A percentile compares a stretch with the other conserved stretches of the same genome.
phyloP scores from a whole-genome alignment of 257 asterid species.

The Nicotiana sylvestris region DNA sequence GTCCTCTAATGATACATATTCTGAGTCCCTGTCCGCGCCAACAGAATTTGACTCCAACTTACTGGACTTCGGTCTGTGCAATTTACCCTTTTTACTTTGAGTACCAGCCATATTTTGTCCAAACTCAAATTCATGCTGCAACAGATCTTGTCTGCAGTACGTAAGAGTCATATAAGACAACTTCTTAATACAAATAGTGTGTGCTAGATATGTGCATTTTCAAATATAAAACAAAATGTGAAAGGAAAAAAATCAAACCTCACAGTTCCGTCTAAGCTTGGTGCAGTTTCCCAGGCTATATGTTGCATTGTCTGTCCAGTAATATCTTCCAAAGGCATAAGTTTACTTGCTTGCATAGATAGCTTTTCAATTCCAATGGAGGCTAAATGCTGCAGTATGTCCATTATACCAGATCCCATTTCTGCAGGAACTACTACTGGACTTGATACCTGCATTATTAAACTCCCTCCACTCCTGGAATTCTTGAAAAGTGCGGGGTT shows the following conservation, averaged over 20 bases:
- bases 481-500: conserved; percentile 62
- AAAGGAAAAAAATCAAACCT: conserved; percentile 37
- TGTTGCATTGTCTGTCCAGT: conserved; percentile 81
- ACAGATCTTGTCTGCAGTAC: conserved; percentile 47
- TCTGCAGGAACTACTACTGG: conserved; percentile 96
- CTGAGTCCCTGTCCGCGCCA: conserved; percentile 36
- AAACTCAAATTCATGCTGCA: conserved; percentile 34
- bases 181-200: not conserved
- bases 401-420: conserved; percentile 89
- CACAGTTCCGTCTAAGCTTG: conserved; percentile 51
- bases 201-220: not conserved
- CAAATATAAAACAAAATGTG: not conserved
- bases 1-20: conserved; percentile 73
- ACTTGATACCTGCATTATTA: conserved; percentile 83
- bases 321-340: conserved; percentile 91
- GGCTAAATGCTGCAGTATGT: conserved; percentile 72
- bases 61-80: conserved; percentile 14
- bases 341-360: conserved; percentile 82
- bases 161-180: conserved; percentile 1
- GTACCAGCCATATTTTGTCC: conserved; percentile 24
- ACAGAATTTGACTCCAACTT: conserved; percentile 28
- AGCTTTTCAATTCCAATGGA: conserved; percentile 92
- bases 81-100: conserved; percentile 28
- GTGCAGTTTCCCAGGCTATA: conserved; percentile 68
- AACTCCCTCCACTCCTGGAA: conserved; percentile 63